phyloP scores from a whole-genome alignment of 148 eudicot genomes.

The Pharnaceum exiguum region DNA sequence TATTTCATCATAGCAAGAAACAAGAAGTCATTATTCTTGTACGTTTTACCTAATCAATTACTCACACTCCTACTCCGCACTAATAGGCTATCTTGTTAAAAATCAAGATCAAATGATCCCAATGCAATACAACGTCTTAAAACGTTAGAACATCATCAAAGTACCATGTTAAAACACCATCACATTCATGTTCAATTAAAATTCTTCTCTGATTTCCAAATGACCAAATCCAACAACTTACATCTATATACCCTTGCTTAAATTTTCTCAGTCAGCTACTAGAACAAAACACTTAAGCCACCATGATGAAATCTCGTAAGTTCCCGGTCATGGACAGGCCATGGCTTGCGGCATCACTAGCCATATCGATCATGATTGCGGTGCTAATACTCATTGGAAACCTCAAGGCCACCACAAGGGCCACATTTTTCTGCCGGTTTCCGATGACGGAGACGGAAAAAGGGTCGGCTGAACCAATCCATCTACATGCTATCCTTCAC shows the following conservation, averaged over 20 bases:
- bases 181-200: too few species aligned
- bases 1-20: background rate
- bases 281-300: too few species aligned
- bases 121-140: too few species aligned
- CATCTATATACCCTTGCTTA: too few species aligned
- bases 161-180: too few species aligned
- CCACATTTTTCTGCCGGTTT: conserved; percentile 6
- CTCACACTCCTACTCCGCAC: background rate
- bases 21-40: background rate
- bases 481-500: conserved; percentile 43
- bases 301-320: conserved; percentile 14
- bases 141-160: background rate
- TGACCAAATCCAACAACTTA: too few species aligned
- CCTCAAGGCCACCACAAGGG: conserved; percentile 12
- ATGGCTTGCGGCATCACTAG: conserved; percentile 11
- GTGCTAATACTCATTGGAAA: conserved; percentile 8
- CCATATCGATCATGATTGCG: background rate
- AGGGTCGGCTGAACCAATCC: conserved; percentile 30
- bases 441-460: background rate
- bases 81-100: conserved; percentile 21
- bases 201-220: too few species aligned
- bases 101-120: background rate
- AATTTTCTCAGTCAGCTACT: too few species aligned
- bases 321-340: conserved; percentile 10
- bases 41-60: conserved; percentile 19